A percentile compares a stretch with the other conserved stretches of the same genome.
Evolutionary conservation across 371 early-diverging fungal species (phyloP).

Genomic region (Gilbertella persicaria): DNA sequence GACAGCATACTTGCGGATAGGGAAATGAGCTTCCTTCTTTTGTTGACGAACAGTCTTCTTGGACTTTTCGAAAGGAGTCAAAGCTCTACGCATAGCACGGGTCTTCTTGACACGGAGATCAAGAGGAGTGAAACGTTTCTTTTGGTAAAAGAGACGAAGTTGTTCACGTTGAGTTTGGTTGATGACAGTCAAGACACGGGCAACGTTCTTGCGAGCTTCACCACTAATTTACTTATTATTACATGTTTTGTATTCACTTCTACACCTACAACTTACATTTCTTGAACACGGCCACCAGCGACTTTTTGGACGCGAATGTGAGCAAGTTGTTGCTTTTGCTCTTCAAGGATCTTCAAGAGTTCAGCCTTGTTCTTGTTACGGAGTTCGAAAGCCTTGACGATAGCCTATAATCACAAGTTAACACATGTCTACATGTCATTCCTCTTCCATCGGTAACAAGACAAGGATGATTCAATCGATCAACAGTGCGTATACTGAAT

Average conservation of each 20-base stretch:
- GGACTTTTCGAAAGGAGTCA: slow-evolving; percentile 77
- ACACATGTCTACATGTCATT: too few relatives aligned
- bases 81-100: slow-evolving; percentile 93
- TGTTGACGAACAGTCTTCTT: slow-evolving; percentile 76
- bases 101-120: slow-evolving; percentile 97
- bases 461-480: too few relatives aligned
- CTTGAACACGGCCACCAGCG: slow-evolving; percentile 78
- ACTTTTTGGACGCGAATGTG: slow-evolving; percentile 92
- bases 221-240: too few relatives aligned
- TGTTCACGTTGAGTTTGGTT: slow-evolving; percentile 86
- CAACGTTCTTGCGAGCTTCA: slow-evolving; percentile 90
- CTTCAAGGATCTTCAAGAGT: slow-evolving; percentile 85
- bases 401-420: slow-evolving; percentile 55
- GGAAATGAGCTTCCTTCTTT: slow-evolving; percentile 87
- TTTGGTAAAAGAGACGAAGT: slow-evolving; percentile 82
- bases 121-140: slow-evolving; percentile 89
- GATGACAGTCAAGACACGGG: slow-evolving; percentile 93
- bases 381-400: slow-evolving; percentile 90
- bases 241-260: not conserved
- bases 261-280: slow-evolving; percentile 63
- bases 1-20: slow-evolving; percentile 84
- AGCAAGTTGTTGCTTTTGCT: slow-evolving; percentile 91
- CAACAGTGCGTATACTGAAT: too few relatives aligned
- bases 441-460: too few relatives aligned
- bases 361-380: slow-evolving; percentile 91